These are phyloP conservation scores for Diaporthe sp. DNA, from an alignment of 2,329 filamentous ascomycete species.

Conservation along the genomic window DNA sequence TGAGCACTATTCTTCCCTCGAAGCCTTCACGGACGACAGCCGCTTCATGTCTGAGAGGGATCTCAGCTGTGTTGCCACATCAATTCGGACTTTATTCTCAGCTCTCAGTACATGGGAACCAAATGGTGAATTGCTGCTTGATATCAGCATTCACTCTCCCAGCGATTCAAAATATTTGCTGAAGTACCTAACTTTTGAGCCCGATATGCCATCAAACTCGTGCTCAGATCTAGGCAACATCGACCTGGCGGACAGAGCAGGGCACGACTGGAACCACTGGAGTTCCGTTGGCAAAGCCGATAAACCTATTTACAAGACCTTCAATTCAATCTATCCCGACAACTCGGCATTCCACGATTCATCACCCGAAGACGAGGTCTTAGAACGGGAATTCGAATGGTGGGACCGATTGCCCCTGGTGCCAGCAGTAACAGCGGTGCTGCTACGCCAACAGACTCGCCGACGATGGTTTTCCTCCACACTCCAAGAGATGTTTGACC, in stretches of 20 bases:
- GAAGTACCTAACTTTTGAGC: not conserved
- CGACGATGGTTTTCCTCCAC: not conserved
- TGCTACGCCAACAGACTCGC: slow-evolving; percentile 16
- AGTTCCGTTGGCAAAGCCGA: not conserved
- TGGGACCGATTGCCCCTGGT: not conserved
- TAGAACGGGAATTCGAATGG: not conserved
- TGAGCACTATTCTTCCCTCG: slow-evolving; percentile 47
- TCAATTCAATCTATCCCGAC: not conserved
- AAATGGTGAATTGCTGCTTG: not conserved
- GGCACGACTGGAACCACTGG: not conserved
- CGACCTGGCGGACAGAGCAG: not conserved
- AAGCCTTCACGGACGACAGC: slow-evolving; percentile 41
- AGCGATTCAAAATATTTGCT: not conserved
- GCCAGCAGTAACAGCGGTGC: slow-evolving; percentile 1
- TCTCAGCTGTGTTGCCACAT: slow-evolving; percentile 39
- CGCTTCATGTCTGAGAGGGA: slow-evolving; percentile 35
- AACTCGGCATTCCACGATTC: not conserved
- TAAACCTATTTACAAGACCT: not conserved
- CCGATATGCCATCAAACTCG: not conserved
- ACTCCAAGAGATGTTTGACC: slow-evolving; percentile 49
- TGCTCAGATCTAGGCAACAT: not conserved
- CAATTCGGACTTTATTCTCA: slow-evolving; percentile 46
- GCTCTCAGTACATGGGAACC: slow-evolving; percentile 49
- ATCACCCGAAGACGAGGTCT: not conserved
- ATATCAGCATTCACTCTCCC: slow-evolving; percentile 8